These are phyloP conservation scores for Aspergillus pseudoviridinutans DNA, from an alignment of 2,329 filamentous ascomycete species.

Conservation along the genomic window DNA sequence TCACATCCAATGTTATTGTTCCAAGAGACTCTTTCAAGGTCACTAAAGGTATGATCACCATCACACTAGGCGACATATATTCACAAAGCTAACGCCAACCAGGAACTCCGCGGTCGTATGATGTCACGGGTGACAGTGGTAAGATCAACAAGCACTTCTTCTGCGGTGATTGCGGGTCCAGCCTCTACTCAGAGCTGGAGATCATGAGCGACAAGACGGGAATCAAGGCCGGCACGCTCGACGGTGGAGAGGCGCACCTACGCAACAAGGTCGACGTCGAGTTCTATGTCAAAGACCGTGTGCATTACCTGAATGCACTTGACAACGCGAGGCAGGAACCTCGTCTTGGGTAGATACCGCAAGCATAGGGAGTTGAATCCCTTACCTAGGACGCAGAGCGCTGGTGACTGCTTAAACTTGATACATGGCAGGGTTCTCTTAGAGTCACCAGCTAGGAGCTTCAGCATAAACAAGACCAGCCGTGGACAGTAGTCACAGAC, in stretches of 20 bases:
- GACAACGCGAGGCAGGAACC: conserved; percentile 49
- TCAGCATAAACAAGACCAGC: too few species aligned
- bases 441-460: too few species aligned
- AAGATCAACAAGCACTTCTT: conserved; percentile 57
- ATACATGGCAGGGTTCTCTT: too few species aligned
- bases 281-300: conserved; percentile 51
- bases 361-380: not conserved
- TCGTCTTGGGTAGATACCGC: conserved; percentile 13
- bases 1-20: conserved; percentile 53
- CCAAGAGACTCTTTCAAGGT: conserved; percentile 46
- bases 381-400: not conserved
- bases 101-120: conserved; percentile 49
- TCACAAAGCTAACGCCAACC: not conserved
- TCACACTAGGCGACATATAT: not conserved
- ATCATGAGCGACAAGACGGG: conserved; percentile 49
- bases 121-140: conserved; percentile 47
- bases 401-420: too few species aligned
- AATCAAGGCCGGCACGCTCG: conserved; percentile 52
- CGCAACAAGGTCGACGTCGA: conserved; percentile 46
- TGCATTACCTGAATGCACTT: conserved; percentile 41
- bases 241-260: conserved; percentile 46
- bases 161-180: conserved; percentile 50
- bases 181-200: conserved; percentile 51
- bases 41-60: conserved; percentile 41
- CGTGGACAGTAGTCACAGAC: too few species aligned